Evolutionary conservation across 345 rosid species (phyloP).

Genomic region (Capsella bursapastoris): DNA sequence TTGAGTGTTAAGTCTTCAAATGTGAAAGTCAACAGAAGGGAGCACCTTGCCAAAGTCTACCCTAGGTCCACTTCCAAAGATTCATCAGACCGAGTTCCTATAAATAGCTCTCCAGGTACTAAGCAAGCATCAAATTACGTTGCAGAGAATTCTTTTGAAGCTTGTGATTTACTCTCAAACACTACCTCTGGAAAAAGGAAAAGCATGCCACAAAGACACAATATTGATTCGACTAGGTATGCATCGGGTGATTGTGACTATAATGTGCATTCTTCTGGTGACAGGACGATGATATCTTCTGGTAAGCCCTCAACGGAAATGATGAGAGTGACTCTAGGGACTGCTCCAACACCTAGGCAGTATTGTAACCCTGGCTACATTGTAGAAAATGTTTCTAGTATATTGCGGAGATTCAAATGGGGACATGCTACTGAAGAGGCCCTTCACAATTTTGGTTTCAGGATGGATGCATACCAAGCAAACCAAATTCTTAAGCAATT

Average conservation of each 20-base stretch:
- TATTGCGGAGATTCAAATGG: constrained; percentile 71
- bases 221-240: constrained; percentile 45
- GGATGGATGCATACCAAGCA: constrained; percentile 88
- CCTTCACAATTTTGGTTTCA: constrained; percentile 56
- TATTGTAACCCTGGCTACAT: constrained; percentile 44
- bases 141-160: constrained; percentile 37
- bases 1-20: constrained; percentile 56
- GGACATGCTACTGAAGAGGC: constrained; percentile 81
- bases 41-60: constrained; percentile 54
- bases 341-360: constrained; percentile 53
- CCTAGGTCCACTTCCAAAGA: constrained; percentile 51
- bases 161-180: constrained; percentile 17
- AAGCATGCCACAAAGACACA: constrained; percentile 50
- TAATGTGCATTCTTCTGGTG: constrained; percentile 46
- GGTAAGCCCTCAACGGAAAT: constrained; percentile 51
- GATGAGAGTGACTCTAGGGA: constrained; percentile 48
- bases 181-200: constrained; percentile 54
- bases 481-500: constrained; percentile 92
- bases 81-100: constrained; percentile 42
- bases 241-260: constrained; percentile 48
- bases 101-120: constrained; percentile 38
- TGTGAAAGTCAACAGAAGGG: constrained; percentile 62
- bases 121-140: constrained; percentile 52
- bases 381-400: constrained; percentile 64
- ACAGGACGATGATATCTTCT: constrained; percentile 40